Base-by-base conservation (phyloP, 176 grass and related monocot genomes). In the Dactylis glomerata region DNA sequence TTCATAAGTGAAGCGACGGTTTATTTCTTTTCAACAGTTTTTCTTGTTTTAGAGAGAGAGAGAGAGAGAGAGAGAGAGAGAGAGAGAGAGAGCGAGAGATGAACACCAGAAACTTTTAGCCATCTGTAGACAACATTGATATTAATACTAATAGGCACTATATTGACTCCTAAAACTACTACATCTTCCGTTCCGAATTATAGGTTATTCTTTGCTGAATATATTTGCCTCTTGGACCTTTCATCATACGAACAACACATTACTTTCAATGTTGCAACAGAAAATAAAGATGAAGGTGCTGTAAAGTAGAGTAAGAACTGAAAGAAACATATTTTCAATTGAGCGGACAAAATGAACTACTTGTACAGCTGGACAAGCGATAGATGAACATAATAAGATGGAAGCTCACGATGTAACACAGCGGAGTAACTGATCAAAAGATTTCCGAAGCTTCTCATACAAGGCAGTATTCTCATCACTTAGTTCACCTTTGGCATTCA, bases 401-500 rank as follows among this genome's bases (percentile, higher is more conserved):
- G 22, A 45, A 81, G 82, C 94, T 89, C 68, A 96, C 91, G 86
- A 89, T 62, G 91, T 89, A 46, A 93, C 78, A 31, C 88, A 81
- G 49, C 84, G 91, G 13, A 96, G 56, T 32, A 91, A 91, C 68
- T 96, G 88, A 87, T 96, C 94, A 37, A 89, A 93, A 52, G 86
- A 89, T 32, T 89, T 92, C 31, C 91, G 82, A 70, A 85, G 86
- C 31, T 96, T 93, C 73, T 96, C 94, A 86, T 96, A 91, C n/a
- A 87, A 89, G 37, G 88, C 49, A 24, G 86, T 81, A 75, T 86
- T 93, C 46, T 96, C 94, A 83, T 96, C 88, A 62, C 94, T 97
- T 68, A 97, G 79, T 86, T 97, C 95, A 19, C 95, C 95, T 92
- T 94, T 97, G 75, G 90, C 90, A 89, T 83, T 94, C 45, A 97